Evolutionary conservation across 2,329 filamentous ascomycete species (phyloP).

Genomic region (Talaromyces sp.): DNA sequence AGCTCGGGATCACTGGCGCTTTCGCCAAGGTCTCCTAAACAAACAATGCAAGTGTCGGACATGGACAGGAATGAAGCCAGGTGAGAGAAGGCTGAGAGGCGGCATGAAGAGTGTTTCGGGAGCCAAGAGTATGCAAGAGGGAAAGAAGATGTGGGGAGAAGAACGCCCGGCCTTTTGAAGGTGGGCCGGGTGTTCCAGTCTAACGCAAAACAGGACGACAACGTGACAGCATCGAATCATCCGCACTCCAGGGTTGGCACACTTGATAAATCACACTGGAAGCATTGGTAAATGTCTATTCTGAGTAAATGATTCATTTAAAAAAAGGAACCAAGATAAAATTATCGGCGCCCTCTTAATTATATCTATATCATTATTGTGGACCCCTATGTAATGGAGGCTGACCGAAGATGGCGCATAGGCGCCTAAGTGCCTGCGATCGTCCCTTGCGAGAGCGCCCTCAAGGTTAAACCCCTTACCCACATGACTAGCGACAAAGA

Average conservation of each 20-base stretch:
- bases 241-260: constrained; percentile 8
- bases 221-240: constrained; percentile 40
- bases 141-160: constrained; percentile 33
- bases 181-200: constrained; percentile 37
- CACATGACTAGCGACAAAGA: neutral
- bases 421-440: neutral
- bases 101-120: constrained; percentile 33
- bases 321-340: no score
- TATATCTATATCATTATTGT: neutral
- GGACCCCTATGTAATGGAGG: neutral
- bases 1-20: constrained; percentile 54
- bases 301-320: no score
- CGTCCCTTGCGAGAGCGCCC: constrained; percentile 12
- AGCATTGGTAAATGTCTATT: no score
- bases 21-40: constrained; percentile 69
- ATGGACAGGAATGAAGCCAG: constrained; percentile 45
- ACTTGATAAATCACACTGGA: neutral
- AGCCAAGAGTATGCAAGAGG: constrained; percentile 23
- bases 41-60: constrained; percentile 72
- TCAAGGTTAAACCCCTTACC: neutral
- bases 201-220: constrained; percentile 43
- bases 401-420: neutral
- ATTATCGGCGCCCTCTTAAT: neutral
- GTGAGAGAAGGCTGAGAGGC: constrained; percentile 21
- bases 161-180: constrained; percentile 45